Conservation (phyloP, 805 yeast genomes). For the Zygosaccharomyces kombuchaensis region DNA sequence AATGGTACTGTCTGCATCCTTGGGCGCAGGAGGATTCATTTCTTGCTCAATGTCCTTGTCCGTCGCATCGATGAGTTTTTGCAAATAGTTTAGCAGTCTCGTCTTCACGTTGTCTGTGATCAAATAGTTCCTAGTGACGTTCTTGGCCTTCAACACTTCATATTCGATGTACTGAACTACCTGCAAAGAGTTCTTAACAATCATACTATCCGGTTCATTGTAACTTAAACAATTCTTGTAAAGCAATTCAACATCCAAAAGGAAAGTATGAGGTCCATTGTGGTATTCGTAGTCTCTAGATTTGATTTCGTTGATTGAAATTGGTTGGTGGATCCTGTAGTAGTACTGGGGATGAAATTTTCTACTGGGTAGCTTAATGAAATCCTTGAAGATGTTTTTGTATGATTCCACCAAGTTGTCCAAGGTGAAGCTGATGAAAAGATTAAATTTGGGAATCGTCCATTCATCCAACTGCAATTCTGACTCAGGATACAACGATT, state of each 20-base stretch:
- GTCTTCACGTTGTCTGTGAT: slow-evolving; percentile 26
- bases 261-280: slow-evolving; percentile 39
- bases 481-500: slow-evolving; percentile 31
- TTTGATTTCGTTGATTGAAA: slow-evolving; percentile 65
- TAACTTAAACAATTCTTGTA: slow-evolving; percentile 65
- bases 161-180: slow-evolving; percentile 54
- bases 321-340: slow-evolving; percentile 57
- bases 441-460: slow-evolving; percentile 33
- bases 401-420: slow-evolving; percentile 29
- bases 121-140: slow-evolving; percentile 30
- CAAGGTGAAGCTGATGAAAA: slow-evolving; percentile 29
- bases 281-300: slow-evolving; percentile 34
- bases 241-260: slow-evolving; percentile 62
- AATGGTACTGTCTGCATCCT: slow-evolving; percentile 25
- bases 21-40: slow-evolving; percentile 12
- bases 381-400: slow-evolving; percentile 42
- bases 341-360: slow-evolving; percentile 79
- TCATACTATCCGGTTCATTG: slow-evolving; percentile 62
- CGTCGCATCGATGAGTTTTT: slow-evolving; percentile 30
- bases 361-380: slow-evolving; percentile 67
- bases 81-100: slow-evolving; percentile 18
- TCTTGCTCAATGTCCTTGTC: slow-evolving; percentile 24
- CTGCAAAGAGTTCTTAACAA: slow-evolving; percentile 60
- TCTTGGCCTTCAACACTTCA: slow-evolving; percentile 41
- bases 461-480: slow-evolving; percentile 31